Evolutionary conservation across 176 grass and related monocot genomes (phyloP).

Genomic region (Ananas comosus): DNA sequence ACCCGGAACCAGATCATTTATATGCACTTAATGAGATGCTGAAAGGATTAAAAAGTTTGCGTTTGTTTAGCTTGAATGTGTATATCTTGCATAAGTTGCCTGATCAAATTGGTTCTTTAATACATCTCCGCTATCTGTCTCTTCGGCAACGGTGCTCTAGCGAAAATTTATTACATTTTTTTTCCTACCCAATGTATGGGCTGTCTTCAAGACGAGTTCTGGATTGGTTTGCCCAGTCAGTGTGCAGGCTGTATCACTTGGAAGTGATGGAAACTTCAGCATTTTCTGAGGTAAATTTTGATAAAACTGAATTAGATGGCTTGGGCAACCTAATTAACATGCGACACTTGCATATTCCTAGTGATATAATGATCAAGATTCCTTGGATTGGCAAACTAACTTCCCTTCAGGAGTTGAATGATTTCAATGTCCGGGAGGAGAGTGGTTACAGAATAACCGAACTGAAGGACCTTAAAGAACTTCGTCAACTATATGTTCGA

Average conservation of each 20-base stretch:
- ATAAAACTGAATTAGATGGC: background rate
- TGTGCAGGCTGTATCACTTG: conserved; percentile 24
- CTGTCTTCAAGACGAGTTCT: background rate
- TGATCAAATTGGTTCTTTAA: conserved; percentile 9
- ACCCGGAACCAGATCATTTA: too few species aligned
- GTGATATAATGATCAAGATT: background rate
- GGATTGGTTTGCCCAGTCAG: background rate
- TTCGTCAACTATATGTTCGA: conserved; percentile 7
- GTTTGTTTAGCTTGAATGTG: background rate
- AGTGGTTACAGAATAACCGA: conserved; percentile 24
- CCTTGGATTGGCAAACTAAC: conserved; percentile 15
- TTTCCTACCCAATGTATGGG: too few species aligned
- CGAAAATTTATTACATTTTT: too few species aligned
- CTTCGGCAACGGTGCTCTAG: background rate
- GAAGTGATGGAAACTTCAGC: conserved; percentile 2
- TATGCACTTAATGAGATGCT: conserved; percentile 4
- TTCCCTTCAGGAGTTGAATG: conserved; percentile 20
- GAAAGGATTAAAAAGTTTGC: conserved; percentile 3
- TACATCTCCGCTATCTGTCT: conserved; percentile 18
- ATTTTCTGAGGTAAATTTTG: background rate
- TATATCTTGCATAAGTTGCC: background rate
- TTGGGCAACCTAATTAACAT: conserved; percentile 28
- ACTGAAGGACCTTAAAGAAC: conserved; percentile 23
- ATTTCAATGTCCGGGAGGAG: conserved; percentile 5
- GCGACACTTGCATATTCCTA: background rate